phyloP scores from a whole-genome alignment of 2,329 filamentous ascomycete genomes.

The Colletotrichum tropicicola region DNA sequence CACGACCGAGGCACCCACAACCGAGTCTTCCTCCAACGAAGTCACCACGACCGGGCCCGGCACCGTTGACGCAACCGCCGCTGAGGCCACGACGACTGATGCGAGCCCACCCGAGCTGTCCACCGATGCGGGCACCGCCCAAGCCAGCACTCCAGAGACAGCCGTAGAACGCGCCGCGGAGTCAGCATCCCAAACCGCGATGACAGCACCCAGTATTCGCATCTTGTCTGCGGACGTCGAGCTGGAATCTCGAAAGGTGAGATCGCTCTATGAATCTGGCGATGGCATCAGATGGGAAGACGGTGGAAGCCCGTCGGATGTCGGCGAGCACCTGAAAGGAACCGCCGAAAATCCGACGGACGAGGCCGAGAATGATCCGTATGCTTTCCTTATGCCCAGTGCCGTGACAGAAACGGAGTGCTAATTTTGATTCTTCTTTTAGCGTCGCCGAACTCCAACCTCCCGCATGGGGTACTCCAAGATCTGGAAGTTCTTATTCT shows the following conservation, averaged over 20 bases:
- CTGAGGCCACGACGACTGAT: neutral
- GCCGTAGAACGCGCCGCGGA: slow-evolving; percentile 10
- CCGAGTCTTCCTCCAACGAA: neutral
- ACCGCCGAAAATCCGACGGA: slow-evolving; percentile 60
- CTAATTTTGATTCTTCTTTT: slow-evolving; percentile 36
- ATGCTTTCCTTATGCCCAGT: slow-evolving; percentile 61
- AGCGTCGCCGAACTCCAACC: slow-evolving; percentile 41
- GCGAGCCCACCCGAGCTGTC: neutral
- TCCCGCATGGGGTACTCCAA: slow-evolving; percentile 46
- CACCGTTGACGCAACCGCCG: neutral
- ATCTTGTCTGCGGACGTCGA: slow-evolving; percentile 64
- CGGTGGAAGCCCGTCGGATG: slow-evolving; percentile 55
- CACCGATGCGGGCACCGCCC: neutral
- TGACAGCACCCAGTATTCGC: slow-evolving; percentile 56
- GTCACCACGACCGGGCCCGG: slow-evolving; percentile 5
- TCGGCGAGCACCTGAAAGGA: slow-evolving; percentile 57
- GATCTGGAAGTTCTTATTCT: slow-evolving; percentile 54
- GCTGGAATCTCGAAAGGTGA: slow-evolving; percentile 74
- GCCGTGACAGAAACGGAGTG: slow-evolving; percentile 31
- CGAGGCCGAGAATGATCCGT: slow-evolving; percentile 63
- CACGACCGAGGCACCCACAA: neutral
- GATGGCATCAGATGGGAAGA: slow-evolving; percentile 63
- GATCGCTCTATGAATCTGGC: slow-evolving; percentile 70
- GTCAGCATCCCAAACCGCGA: slow-evolving; percentile 16
- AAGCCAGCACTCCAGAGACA: slow-evolving; percentile 27